A percentile compares a stretch with the other conserved stretches of the same genome.
Conservation (phyloP, 805 yeast species). For the Yamadazyma ubonensis region DNA sequence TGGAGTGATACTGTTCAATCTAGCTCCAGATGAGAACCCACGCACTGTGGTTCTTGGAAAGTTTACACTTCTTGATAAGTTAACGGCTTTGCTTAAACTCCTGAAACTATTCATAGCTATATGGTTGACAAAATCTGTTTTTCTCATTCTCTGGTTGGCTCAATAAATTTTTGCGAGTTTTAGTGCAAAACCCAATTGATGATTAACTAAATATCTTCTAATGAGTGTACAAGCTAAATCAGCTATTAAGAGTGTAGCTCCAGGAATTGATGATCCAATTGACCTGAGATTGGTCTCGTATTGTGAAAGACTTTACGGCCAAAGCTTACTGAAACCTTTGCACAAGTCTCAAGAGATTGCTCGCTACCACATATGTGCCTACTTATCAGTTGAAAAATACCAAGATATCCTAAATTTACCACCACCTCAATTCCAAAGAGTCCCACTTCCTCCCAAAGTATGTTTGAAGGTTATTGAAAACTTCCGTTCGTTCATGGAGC, state of each 20-base stretch:
- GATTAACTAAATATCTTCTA: not conserved
- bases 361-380: constrained; percentile 66
- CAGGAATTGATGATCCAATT: constrained; percentile 44
- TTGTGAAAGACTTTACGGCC: constrained; percentile 44
- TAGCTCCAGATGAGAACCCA: not conserved
- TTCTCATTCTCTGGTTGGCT: constrained; percentile 17
- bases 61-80: not conserved
- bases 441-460: constrained; percentile 56
- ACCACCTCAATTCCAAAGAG: constrained; percentile 46
- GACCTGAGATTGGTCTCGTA: constrained; percentile 40
- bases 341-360: constrained; percentile 60
- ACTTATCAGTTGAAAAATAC: constrained; percentile 53
- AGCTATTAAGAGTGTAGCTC: constrained; percentile 49
- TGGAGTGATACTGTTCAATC: constrained; percentile 16
- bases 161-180: not conserved
- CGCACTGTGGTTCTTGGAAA: constrained; percentile 3
- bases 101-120: constrained; percentile 6
- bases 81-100: not conserved
- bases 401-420: constrained; percentile 43
- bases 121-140: constrained; percentile 4
- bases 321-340: constrained; percentile 51
- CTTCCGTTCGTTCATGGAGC: constrained; percentile 37
- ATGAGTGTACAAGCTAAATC: constrained; percentile 25
- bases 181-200: constrained; percentile 3
- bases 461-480: constrained; percentile 43